Percentiles rank a stretch among this genome's conserved stretches.
Conservation (phyloP, 345 rosid species). For the Sisymbrium altissimum region DNA sequence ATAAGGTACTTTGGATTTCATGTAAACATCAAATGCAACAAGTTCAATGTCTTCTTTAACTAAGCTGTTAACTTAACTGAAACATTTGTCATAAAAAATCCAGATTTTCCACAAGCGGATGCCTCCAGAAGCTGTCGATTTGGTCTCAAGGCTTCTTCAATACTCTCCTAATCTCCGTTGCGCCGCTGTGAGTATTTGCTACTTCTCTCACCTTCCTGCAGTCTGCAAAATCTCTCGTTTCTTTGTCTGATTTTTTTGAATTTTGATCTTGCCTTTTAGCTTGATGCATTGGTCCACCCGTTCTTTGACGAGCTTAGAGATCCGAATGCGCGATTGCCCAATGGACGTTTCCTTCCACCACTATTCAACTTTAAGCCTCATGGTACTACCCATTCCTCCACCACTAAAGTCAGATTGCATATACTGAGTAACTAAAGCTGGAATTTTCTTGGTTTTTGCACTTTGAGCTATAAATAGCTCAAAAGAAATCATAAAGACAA, state of each 20-base stretch:
- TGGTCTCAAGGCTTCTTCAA: constrained; percentile 90
- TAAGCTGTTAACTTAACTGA: background rate
- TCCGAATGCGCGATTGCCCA: constrained; percentile 68
- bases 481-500: background rate
- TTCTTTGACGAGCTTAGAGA: constrained; percentile 97
- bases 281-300: constrained; percentile 87
- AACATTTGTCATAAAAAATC: background rate
- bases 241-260: constrained; percentile 6
- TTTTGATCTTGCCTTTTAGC: constrained; percentile 36
- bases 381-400: constrained; percentile 43
- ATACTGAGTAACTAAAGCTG: background rate
- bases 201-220: background rate
- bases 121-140: constrained; percentile 98
- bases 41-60: background rate
- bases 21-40: background rate
- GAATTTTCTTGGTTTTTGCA: background rate
- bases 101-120: constrained; percentile 94
- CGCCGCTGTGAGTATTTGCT: constrained; percentile 66
- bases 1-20: constrained; percentile 52
- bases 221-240: background rate
- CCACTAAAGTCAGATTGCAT: background rate
- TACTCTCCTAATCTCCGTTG: constrained; percentile 95
- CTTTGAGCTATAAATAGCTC: background rate
- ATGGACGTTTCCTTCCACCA: constrained; percentile 91
- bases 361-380: constrained; percentile 89